Evolutionary conservation across 1,284 basidiomycete species (phyloP).

Genomic region (Cryptococcus sp.): DNA sequence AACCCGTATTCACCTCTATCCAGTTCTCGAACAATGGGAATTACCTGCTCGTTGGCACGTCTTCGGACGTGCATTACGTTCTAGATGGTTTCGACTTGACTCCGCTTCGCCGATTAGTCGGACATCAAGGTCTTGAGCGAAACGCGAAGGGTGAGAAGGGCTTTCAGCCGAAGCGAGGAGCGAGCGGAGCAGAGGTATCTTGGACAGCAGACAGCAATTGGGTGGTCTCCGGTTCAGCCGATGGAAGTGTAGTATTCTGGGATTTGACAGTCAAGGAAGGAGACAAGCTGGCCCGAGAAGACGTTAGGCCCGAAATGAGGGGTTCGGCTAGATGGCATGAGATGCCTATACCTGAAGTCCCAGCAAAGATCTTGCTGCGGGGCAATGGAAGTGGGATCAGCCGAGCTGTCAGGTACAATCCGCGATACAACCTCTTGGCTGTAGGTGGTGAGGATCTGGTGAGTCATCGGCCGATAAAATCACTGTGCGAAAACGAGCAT

Average conservation of each 20-base stretch:
- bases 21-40: slow-evolving; percentile 87
- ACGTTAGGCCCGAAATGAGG: slow-evolving; percentile 33
- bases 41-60: slow-evolving; percentile 88
- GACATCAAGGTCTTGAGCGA: slow-evolving; percentile 74
- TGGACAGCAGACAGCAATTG: slow-evolving; percentile 93
- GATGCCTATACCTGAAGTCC: slow-evolving; percentile 67
- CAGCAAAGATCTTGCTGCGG: slow-evolving; percentile 12
- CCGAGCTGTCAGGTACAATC: slow-evolving; percentile 83
- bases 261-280: slow-evolving; percentile 6
- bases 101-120: slow-evolving; percentile 77
- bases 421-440: slow-evolving; percentile 82
- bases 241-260: slow-evolving; percentile 79
- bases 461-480: slow-evolving; percentile 41
- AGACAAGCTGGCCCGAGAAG: slow-evolving; percentile 8
- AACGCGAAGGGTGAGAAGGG: slow-evolving; percentile 57
- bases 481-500: too few species aligned
- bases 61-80: slow-evolving; percentile 88
- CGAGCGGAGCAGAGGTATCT: slow-evolving; percentile 83
- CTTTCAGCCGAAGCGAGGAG: slow-evolving; percentile 71
- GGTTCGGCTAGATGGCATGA: slow-evolving; percentile 16
- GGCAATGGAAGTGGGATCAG: slow-evolving; percentile 55
- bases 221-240: slow-evolving; percentile 69
- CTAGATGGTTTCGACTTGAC: slow-evolving; percentile 83
- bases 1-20: slow-evolving; percentile 86
- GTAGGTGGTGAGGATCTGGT: slow-evolving; percentile 83